phyloP scores from a whole-genome alignment of 1,284 basidiomycete species.

The Taiwanofungus camphoratus region DNA sequence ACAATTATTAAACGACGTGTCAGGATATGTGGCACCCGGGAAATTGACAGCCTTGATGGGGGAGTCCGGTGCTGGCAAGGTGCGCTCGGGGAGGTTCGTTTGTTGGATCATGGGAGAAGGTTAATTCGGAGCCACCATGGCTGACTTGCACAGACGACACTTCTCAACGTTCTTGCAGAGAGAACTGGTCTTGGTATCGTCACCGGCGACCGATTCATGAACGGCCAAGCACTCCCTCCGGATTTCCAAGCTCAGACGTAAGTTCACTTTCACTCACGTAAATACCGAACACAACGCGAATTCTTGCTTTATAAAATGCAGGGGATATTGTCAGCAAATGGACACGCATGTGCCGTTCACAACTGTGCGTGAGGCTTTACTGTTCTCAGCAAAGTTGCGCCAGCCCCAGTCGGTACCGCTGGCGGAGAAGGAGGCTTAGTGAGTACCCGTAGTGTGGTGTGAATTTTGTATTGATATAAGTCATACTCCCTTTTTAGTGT shows the following conservation, averaged over 20 bases:
- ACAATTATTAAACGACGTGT: slow-evolving; percentile 68
- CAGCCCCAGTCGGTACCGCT: slow-evolving; percentile 64
- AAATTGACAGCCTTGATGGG: slow-evolving; percentile 75
- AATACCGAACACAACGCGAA: background rate
- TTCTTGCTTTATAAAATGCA: slow-evolving; percentile 18
- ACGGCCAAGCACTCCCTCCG: slow-evolving; percentile 60
- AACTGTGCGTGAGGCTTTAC: slow-evolving; percentile 77
- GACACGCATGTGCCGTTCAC: slow-evolving; percentile 67
- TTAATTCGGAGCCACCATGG: too few relatives aligned
- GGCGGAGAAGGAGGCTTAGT: slow-evolving; percentile 76
- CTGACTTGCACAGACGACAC: slow-evolving; percentile 47
- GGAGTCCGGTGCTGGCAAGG: slow-evolving; percentile 77
- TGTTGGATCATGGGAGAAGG: background rate
- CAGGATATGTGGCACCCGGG: slow-evolving; percentile 78
- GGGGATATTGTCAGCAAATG: slow-evolving; percentile 75
- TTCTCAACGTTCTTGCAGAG: slow-evolving; percentile 79
- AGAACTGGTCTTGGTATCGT: slow-evolving; percentile 71
- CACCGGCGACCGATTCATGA: slow-evolving; percentile 70
- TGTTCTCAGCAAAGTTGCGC: slow-evolving; percentile 76
- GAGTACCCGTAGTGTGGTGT: slow-evolving; percentile 18
- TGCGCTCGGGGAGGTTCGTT: slow-evolving; percentile 30
- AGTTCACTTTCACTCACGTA: slow-evolving; percentile 11
- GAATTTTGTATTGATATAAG: background rate
- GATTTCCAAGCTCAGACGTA: slow-evolving; percentile 71
- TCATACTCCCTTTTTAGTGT: slow-evolving; percentile 37